Conservation (phyloP, 2,329 filamentous ascomycete genomes). For the Trichoderma sp. region DNA sequence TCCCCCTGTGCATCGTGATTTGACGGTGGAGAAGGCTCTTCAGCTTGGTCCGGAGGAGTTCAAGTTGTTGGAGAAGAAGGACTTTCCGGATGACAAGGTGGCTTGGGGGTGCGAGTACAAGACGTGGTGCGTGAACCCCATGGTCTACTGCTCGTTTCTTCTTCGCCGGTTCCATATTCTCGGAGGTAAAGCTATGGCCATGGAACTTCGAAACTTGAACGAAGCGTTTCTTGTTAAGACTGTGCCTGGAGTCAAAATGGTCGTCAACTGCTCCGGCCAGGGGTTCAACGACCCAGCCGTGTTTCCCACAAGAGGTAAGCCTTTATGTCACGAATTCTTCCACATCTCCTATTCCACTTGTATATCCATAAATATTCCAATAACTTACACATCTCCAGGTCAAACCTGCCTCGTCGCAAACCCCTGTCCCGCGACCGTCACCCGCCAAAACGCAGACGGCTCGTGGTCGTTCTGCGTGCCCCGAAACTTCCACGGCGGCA, state of each 20-base stretch:
- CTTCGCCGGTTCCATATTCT: constrained; percentile 35
- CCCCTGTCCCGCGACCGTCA: constrained; percentile 45
- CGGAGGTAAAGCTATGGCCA: constrained; percentile 30
- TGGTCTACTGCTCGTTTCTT: constrained; percentile 52
- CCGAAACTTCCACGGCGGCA: constrained; percentile 62
- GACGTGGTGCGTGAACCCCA: constrained; percentile 54
- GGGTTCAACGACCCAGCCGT: constrained; percentile 46
- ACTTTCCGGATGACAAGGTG: constrained; percentile 42
- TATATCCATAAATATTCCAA: not conserved
- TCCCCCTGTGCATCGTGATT: constrained; percentile 36
- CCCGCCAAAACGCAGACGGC: constrained; percentile 59
- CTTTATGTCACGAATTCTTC: not conserved
- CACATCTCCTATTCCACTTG: not conserved
- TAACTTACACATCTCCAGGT: constrained; percentile 29
- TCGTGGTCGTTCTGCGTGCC: constrained; percentile 65
- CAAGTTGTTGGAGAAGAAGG: constrained; percentile 34
- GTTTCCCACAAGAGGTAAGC: constrained; percentile 46
- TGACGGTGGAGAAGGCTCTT: constrained; percentile 32
- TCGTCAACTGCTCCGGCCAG: constrained; percentile 50
- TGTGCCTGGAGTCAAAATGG: constrained; percentile 31
- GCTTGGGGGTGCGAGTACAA: constrained; percentile 47
- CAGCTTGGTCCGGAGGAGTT: constrained; percentile 37
- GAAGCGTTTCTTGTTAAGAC: constrained; percentile 43
- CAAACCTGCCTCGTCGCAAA: constrained; percentile 51
- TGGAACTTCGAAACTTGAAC: constrained; percentile 6